A percentile compares a stretch with the other conserved stretches of the same genome.
These are phyloP conservation scores for Breviolum minutum DNA, from an alignment of 73 alveolate genomes.

Conservation along the genomic window DNA sequence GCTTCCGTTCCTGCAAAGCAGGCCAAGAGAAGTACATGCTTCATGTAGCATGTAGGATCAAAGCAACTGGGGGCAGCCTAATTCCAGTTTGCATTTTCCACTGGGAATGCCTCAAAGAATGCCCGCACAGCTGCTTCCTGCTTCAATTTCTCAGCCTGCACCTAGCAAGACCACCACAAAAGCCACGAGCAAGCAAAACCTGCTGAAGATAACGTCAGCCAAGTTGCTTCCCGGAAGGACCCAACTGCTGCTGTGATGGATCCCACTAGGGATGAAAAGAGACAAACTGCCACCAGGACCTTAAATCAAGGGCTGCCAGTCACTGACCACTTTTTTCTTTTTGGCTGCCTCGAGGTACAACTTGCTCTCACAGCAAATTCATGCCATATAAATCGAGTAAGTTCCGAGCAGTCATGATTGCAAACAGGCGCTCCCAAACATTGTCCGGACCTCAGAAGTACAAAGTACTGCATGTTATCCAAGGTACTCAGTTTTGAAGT, in stretches of 20 bases:
- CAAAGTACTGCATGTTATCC: no score
- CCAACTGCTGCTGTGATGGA: conserved; percentile 55
- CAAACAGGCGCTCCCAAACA: conserved; percentile 41
- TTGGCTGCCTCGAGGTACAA: not conserved
- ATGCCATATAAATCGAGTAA: not conserved
- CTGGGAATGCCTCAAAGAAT: not conserved
- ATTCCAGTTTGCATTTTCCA: not conserved
- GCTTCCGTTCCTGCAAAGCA: conserved; percentile 39
- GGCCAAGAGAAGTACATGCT: no score
- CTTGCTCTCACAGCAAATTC: no score
- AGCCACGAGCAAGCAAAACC: not conserved
- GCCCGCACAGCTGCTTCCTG: conserved; percentile 37
- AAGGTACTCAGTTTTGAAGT: not conserved
- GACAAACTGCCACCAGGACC: conserved; percentile 41
- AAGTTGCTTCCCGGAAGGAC: conserved; percentile 6
- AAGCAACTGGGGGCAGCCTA: no score
- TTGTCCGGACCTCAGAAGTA: conserved; percentile 29
- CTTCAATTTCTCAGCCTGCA: conserved; percentile 36
- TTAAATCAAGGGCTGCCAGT: not conserved
- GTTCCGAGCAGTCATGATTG: not conserved
- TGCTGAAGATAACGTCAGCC: not conserved
- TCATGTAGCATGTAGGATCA: no score
- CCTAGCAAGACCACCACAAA: not conserved
- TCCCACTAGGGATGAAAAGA: conserved; percentile 35
- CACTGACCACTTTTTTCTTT: not conserved